Conservation (phyloP, 805 yeast species). For the Blastobotrys chiropterorum region DNA sequence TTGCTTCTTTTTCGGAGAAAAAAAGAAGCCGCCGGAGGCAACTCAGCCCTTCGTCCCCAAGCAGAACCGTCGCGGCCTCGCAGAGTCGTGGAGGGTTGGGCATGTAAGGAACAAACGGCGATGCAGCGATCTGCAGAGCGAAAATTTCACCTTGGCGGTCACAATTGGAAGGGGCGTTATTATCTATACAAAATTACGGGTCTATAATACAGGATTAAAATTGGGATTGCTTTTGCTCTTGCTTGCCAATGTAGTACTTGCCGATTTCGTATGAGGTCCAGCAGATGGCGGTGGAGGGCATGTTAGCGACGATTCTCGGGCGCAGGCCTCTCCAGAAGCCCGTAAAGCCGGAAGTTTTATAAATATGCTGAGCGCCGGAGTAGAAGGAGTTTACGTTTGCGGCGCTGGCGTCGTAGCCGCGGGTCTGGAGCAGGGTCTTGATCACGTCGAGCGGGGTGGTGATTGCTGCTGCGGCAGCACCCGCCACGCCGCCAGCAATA, state of each 20-base stretch:
- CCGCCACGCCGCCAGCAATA: conserved; percentile 88
- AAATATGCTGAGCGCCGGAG: conserved; percentile 66
- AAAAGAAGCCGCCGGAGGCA: too few relatives aligned
- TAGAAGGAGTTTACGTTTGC: conserved; percentile 57
- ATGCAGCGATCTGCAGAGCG: not conserved
- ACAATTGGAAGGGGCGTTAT: not conserved
- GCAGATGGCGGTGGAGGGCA: conserved; percentile 93
- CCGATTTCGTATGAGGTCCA: conserved; percentile 99
- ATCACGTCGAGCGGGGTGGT: conserved; percentile 94
- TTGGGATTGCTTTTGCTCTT: not conserved
- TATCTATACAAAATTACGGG: not conserved
- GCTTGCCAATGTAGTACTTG: conserved; percentile 48
- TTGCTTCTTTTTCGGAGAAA: too few relatives aligned
- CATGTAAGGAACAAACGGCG: too few relatives aligned
- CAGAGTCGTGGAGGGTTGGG: too few relatives aligned
- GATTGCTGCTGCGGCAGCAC: conserved; percentile 90
- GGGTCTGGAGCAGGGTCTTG: conserved; percentile 85
- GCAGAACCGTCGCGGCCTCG: too few relatives aligned
- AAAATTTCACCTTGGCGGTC: not conserved
- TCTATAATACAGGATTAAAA: not conserved
- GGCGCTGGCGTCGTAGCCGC: conserved; percentile 37
- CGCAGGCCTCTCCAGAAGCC: conserved; percentile 82
- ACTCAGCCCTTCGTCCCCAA: too few relatives aligned
- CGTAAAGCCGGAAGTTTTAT: conserved; percentile 35
- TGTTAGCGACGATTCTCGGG: conserved; percentile 83